These are phyloP conservation scores for Ophiostoma piceae DNA, from an alignment of 2,329 filamentous ascomycete species.

Conservation along the genomic window DNA sequence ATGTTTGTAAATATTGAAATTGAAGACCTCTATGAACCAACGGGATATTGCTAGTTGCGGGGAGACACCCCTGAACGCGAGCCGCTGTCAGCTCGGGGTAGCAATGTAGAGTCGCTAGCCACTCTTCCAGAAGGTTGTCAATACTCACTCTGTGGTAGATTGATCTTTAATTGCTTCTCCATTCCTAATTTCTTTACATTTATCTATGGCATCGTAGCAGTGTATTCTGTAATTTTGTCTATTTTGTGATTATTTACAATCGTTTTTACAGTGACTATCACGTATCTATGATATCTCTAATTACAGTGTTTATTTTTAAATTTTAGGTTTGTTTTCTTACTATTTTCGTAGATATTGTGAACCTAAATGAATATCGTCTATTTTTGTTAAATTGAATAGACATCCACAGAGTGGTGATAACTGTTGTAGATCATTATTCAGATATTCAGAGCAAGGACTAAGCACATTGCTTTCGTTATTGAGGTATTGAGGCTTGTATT, in stretches of 20 bases:
- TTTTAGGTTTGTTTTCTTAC: neutral
- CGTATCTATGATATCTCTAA: neutral
- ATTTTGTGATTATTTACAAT: too few relatives aligned
- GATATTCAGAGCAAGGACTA: neutral
- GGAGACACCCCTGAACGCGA: slow-evolving; percentile 4
- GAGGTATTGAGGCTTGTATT: neutral
- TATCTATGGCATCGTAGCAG: neutral
- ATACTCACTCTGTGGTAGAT: neutral
- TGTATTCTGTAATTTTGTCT: neutral
- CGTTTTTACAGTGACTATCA: neutral
- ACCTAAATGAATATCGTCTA: neutral
- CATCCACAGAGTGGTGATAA: slow-evolving; percentile 1
- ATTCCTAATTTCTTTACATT: neutral
- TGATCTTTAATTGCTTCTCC: slow-evolving; percentile 8
- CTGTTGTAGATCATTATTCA: neutral
- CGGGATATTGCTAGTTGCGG: slow-evolving; percentile 3
- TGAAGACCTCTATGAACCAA: neutral
- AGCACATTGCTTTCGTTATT: too few relatives aligned
- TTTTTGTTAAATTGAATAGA: neutral
- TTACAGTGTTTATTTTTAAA: neutral
- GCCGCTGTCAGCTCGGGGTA: neutral
- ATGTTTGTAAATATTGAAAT: neutral
- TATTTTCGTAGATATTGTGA: neutral
- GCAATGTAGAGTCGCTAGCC: neutral
- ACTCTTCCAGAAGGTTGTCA: neutral